Conservation (phyloP, 179 eudicot species). For the Monotropa hypopitys region DNA sequence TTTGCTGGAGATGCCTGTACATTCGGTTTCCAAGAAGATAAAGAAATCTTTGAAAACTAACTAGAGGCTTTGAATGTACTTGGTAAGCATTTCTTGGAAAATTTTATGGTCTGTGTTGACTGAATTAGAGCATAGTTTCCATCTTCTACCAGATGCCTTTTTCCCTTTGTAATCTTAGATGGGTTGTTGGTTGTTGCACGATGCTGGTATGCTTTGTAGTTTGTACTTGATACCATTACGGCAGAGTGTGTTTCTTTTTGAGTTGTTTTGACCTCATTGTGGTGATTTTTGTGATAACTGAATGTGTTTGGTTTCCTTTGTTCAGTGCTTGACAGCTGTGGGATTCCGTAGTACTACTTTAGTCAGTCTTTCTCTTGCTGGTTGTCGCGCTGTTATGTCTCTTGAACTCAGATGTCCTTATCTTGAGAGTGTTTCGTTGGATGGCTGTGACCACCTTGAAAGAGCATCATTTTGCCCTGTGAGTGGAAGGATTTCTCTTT, state of each 20-base stretch:
- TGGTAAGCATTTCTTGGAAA: neutral
- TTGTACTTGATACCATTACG: neutral
- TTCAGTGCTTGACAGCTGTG: slow-evolving; percentile 67
- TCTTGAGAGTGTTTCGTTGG: slow-evolving; percentile 64
- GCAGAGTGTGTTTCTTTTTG: neutral
- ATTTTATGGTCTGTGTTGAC: neutral
- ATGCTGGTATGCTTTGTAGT: neutral
- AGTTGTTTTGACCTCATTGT: neutral
- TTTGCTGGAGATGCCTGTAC: neutral
- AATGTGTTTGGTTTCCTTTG: slow-evolving; percentile 8
- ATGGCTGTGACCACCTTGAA: slow-evolving; percentile 99
- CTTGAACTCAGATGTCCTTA: slow-evolving; percentile 36
- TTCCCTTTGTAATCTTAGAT: neutral
- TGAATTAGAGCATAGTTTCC: neutral
- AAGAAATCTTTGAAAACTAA: neutral
- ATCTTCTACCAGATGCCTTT: neutral
- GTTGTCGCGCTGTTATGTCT: slow-evolving; percentile 62
- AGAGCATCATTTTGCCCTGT: slow-evolving; percentile 76
- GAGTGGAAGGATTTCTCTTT: slow-evolving; percentile 22
- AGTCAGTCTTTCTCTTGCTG: slow-evolving; percentile 68
- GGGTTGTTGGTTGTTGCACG: neutral
- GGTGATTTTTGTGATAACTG: neutral
- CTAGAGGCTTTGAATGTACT: neutral
- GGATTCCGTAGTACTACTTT: slow-evolving; percentile 54
- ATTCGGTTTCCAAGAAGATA: neutral